A percentile compares a stretch with the other conserved stretches of the same genome.
Conservation (phyloP, 169 alveolate species). For the Eimeria tenella region DNA sequence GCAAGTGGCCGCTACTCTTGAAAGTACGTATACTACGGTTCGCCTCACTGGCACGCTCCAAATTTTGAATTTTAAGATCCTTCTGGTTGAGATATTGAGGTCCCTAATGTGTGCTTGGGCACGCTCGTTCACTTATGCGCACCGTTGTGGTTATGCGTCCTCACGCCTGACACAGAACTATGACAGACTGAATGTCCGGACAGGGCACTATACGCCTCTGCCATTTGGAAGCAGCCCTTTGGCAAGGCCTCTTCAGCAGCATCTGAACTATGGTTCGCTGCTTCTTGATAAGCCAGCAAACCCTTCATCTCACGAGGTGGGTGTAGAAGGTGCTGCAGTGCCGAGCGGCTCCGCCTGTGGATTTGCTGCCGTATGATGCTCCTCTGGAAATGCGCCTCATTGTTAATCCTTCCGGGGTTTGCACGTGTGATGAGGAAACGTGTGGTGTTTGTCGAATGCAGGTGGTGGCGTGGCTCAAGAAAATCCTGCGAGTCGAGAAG, state of each 20-base stretch:
- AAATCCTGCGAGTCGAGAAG: slow-evolving; percentile 98
- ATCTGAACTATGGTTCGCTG: slow-evolving; percentile 97
- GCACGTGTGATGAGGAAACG: no score
- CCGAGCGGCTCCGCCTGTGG: background rate
- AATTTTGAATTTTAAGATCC: no score
- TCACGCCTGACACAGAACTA: slow-evolving; percentile 89
- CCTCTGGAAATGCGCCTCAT: background rate
- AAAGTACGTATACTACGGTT: slow-evolving; percentile 81
- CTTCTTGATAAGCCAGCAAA: slow-evolving; percentile 99
- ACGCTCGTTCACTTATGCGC: slow-evolving; percentile 14
- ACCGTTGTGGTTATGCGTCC: slow-evolving; percentile 76
- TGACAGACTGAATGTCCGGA: slow-evolving; percentile 96
- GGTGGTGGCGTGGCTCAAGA: slow-evolving; percentile 99
- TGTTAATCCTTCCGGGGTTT: background rate
- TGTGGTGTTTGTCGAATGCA: slow-evolving; percentile 77
- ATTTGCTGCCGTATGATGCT: background rate
- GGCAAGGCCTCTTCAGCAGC: slow-evolving; percentile 96
- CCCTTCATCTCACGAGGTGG: slow-evolving; percentile 99
- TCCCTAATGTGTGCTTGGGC: background rate
- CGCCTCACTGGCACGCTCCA: no score
- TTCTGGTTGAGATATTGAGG: no score
- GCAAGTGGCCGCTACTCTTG: slow-evolving; percentile 97
- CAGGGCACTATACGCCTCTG: slow-evolving; percentile 99
- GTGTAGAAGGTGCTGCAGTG: background rate
- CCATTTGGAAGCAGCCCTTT: slow-evolving; percentile 99